Evolutionary conservation across 2,329 filamentous ascomycete genomes (phyloP).

Genomic region (Beauveria brongniartii): DNA sequence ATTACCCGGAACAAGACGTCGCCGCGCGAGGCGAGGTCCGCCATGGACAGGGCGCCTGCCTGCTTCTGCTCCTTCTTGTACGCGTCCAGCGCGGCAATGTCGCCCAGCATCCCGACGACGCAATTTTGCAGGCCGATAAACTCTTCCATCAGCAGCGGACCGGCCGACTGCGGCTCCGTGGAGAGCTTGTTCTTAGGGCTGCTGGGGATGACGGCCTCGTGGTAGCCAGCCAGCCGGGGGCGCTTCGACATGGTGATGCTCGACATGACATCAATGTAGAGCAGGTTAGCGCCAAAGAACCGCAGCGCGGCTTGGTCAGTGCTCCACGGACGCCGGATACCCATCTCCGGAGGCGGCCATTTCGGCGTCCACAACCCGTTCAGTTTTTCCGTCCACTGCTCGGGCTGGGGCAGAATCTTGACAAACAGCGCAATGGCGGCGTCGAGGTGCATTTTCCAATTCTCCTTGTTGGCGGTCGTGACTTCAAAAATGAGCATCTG

Average conservation of each 20-base stretch:
- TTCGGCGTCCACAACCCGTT: constrained; percentile 21
- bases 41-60: constrained; percentile 35
- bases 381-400: constrained; percentile 30
- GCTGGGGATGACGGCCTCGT: constrained; percentile 29
- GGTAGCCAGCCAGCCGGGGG: constrained; percentile 35
- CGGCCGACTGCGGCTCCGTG: constrained; percentile 16
- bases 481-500: constrained; percentile 48
- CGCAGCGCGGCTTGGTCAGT: constrained; percentile 38
- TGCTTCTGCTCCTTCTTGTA: constrained; percentile 44
- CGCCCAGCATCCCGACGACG: constrained; percentile 45
- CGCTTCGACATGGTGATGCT: constrained; percentile 35
- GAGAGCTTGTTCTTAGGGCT: constrained; percentile 16
- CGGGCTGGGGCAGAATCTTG: constrained; percentile 32
- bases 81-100: constrained; percentile 43
- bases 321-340: constrained; percentile 30
- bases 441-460: constrained; percentile 42
- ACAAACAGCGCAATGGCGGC: constrained; percentile 42
- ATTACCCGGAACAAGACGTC: constrained; percentile 31
- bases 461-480: constrained; percentile 34
- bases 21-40: constrained; percentile 38
- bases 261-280: constrained; percentile 43
- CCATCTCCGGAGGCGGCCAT: constrained; percentile 28
- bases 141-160: constrained; percentile 36
- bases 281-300: constrained; percentile 38
- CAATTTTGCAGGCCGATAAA: constrained; percentile 51